Conservation (phyloP, 148 eudicot species). For the Camellia japonica region DNA sequence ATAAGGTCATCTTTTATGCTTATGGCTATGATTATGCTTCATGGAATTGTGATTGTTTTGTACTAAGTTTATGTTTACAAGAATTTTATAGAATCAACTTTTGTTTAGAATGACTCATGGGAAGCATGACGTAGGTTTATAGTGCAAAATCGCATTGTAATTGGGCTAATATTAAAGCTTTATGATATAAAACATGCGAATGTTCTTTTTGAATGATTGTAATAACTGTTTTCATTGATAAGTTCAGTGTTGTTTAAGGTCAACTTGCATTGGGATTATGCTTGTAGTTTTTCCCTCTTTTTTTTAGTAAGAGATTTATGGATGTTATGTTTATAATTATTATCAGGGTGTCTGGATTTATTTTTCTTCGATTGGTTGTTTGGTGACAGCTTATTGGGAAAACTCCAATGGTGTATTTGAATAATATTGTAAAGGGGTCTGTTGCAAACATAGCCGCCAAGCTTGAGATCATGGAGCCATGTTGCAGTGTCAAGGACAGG, state of each 20-base stretch:
- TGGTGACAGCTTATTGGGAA: constrained; percentile 81
- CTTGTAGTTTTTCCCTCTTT: neutral
- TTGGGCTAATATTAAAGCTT: neutral
- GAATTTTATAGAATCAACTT: neutral
- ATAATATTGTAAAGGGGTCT: constrained; percentile 69
- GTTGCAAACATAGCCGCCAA: constrained; percentile 92
- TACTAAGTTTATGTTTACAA: neutral
- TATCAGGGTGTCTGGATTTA: neutral
- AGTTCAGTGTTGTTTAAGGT: neutral
- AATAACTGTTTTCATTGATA: neutral
- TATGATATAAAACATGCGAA: neutral
- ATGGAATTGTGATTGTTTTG: neutral
- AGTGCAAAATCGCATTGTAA: neutral
- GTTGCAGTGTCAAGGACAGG: constrained; percentile 99
- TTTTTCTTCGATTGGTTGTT: constrained; percentile 9
- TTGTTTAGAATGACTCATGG: neutral
- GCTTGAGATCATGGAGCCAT: constrained; percentile 99
- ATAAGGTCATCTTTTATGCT: neutral
- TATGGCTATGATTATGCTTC: neutral
- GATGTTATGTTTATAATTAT: neutral
- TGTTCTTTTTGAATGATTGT: neutral
- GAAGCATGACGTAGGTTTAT: neutral
- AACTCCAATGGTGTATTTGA: constrained; percentile 96
- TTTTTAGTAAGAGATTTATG: neutral
- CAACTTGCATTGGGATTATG: neutral